Base-by-base conservation (phyloP, 2,329 filamentous ascomycete genomes). In the Fusarium sp. region DNA sequence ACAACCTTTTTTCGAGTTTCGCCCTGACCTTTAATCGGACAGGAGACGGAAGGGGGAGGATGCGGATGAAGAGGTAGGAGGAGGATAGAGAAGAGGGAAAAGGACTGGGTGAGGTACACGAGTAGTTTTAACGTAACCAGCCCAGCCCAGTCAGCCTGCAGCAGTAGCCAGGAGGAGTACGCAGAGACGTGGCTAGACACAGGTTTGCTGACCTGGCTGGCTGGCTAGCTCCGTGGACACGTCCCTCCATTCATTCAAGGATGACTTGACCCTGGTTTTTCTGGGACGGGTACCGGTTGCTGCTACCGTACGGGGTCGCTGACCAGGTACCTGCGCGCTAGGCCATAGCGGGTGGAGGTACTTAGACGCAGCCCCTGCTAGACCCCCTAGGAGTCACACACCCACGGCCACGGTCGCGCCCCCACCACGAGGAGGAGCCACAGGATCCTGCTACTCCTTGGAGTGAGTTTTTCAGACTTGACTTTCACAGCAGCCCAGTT, bases 11-110 rank as follows among this genome's bases (percentile, higher is more conserved):
- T 72, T 79, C 73, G 72, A 69, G 68, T 72, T 77, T 29, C 16
- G 24, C 24, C 76, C 75, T 78, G 75, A 73, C 75, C 79, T 79
- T 76, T 74, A 76, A 77, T 76, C 77, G 75, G 74, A 71, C 69
- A 73, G 75, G 72, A 70, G 66, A 71, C 43, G 59, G 79, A 81
- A 81, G 81, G 81, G 80, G 82, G 82, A 82, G 82, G 81, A 81
- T 78, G 80, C 79, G 79, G 81, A 78, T 79, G 85, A 86, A 85
- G 85, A 73, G 82, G 86, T 86, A 85, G 85, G 86, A 88, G 84
- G 84, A 88, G 85, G 85, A 87, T 84, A 82, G 83, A 85, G 83
- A 83, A 85, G 84, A 85, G 82, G 85, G 85, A 86, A 86, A 87
- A 86, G 86, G 87, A 88, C 85, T 87, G 86, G 86, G 85, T 85